Evolutionary conservation across 139 green algal genomes (phyloP).

Genomic region (Spirogloea muscicola): DNA sequence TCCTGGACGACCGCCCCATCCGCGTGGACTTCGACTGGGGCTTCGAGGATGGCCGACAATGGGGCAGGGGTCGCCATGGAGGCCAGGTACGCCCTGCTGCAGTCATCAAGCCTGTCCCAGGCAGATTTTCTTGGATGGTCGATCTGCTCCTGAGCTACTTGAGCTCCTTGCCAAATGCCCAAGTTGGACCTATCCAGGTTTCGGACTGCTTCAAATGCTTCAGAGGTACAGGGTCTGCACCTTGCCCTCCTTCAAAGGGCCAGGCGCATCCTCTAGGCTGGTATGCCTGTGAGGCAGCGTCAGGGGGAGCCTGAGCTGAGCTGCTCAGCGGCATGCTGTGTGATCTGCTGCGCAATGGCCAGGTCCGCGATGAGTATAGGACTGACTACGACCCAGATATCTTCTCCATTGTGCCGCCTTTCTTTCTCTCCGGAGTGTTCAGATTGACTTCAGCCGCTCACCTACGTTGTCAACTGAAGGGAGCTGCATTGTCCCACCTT

Average conservation of each 20-base stretch:
- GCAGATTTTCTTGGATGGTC: background rate
- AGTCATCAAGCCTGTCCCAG: background rate
- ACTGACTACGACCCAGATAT: slow-evolving; percentile 83
- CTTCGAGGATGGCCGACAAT: slow-evolving; percentile 92
- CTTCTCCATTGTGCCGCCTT: slow-evolving; percentile 3
- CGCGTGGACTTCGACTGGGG: slow-evolving; percentile 97
- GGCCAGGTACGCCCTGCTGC: slow-evolving; percentile 70
- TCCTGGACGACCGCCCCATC: slow-evolving; percentile 88
- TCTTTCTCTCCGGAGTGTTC: background rate
- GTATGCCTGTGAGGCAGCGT: too few relatives aligned
- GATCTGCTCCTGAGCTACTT: background rate
- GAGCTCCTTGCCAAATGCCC: background rate
- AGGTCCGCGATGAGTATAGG: slow-evolving; percentile 90
- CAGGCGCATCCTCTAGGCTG: too few relatives aligned
- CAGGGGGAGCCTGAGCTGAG: too few relatives aligned
- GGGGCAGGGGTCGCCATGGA: slow-evolving; percentile 78
- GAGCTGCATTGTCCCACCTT: too few relatives aligned
- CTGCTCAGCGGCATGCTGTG: too few relatives aligned
- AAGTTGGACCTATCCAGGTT: background rate
- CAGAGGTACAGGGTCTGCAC: too few relatives aligned
- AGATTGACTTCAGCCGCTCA: background rate
- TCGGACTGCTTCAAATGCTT: background rate
- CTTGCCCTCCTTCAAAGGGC: too few relatives aligned
- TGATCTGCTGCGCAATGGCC: too few relatives aligned
- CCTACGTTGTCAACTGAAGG: too few relatives aligned